Conservation (phyloP, 1,284 basidiomycete genomes). For the Ustilago loliicola region DNA sequence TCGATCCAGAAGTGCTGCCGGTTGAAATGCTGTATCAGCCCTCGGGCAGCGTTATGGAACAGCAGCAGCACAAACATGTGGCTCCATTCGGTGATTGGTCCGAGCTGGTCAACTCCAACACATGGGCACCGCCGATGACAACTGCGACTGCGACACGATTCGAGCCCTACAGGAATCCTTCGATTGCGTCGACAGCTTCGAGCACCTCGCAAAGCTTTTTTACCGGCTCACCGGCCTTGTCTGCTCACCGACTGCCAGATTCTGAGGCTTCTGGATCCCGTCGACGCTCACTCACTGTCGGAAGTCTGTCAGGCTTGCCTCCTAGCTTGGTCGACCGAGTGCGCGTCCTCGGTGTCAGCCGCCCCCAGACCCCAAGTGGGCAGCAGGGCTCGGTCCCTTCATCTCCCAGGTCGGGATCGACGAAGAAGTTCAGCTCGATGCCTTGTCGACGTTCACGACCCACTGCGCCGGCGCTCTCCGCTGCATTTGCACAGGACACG, state of each 20-base stretch:
- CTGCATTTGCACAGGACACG: neutral
- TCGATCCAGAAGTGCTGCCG: constrained; percentile 11
- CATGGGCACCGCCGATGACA: neutral
- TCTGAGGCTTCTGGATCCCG: neutral
- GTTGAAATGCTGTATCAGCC: constrained; percentile 1
- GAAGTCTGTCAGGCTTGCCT: constrained; percentile 10
- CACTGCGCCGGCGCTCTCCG: neutral
- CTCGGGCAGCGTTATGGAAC: too few relatives aligned
- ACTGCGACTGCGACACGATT: constrained; percentile 5
- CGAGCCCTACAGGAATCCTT: constrained; percentile 21
- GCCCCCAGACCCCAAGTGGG: constrained; percentile 9
- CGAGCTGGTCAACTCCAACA: neutral
- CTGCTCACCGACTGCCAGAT: neutral
- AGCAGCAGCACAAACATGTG: constrained; percentile 6
- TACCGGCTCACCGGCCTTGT: neutral
- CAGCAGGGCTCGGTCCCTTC: constrained; percentile 9
- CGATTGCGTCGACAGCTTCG: constrained; percentile 16
- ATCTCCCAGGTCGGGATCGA: neutral
- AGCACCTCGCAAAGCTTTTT: constrained; percentile 12
- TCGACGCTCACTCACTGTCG: constrained; percentile 21
- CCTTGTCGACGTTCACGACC: constrained; percentile 17
- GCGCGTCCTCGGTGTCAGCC: constrained; percentile 9
- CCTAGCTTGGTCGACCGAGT: constrained; percentile 24
- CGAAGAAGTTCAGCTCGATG: constrained; percentile 24
- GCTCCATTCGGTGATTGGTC: constrained; percentile 9